Evolutionary conservation across 306 rosid species (phyloP).

Genomic region (Hylodesmum podocarpum): DNA sequence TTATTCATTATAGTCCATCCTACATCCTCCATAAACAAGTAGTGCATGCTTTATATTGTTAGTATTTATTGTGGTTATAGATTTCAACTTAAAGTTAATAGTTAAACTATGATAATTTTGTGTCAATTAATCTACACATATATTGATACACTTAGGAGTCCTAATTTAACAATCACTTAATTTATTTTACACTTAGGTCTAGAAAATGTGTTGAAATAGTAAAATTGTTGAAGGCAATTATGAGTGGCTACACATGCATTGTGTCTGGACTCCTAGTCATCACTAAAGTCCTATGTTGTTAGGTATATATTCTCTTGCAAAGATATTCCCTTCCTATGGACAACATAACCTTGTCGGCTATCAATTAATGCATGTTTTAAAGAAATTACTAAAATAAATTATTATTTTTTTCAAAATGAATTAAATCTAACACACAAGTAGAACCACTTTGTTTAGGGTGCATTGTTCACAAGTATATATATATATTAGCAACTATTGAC

Average conservation of each 20-base stretch:
- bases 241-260: background rate
- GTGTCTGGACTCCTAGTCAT: background rate
- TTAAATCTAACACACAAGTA: background rate
- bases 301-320: background rate
- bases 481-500: background rate
- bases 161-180: no score
- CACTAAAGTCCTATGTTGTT: background rate
- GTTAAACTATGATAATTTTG: no score
- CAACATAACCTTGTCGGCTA: background rate
- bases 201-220: background rate
- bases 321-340: background rate
- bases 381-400: background rate
- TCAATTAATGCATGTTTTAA: background rate
- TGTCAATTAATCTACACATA: no score
- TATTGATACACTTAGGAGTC: no score
- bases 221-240: background rate
- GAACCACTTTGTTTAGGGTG: background rate
- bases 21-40: no score
- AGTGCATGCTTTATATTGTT: no score
- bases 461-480: background rate
- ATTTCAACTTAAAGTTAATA: no score
- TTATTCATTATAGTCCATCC: no score
- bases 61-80: no score
- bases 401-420: background rate
- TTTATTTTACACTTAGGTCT: no score